Evolutionary conservation across 2,329 filamentous ascomycete species (phyloP), one percentile per base, ranked within the genome.

Genomic region (Remersonia thermophila): DNA sequence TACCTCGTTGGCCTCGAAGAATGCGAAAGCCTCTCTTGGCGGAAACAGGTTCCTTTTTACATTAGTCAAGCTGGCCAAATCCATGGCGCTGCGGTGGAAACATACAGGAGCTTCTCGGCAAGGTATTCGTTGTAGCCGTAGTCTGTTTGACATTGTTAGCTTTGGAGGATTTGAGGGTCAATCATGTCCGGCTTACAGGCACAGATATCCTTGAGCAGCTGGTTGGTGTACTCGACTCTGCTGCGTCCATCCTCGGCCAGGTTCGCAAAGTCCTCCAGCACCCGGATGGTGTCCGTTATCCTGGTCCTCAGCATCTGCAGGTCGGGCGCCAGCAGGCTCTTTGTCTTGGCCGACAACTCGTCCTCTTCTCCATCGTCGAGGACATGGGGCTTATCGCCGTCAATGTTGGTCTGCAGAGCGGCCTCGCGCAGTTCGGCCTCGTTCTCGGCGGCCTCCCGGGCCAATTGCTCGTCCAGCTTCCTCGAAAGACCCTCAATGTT

Each of bases 1-100:
- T 11, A 46, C 86, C 63, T 98, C 91, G 76, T 98, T 98, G 51
- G 89, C 89, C 63, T 98, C 91, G 64, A 98, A 96, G 63, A 98
- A 98, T 37, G 87, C 87, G 50, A 96, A 93, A 0, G 91, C 91
- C 63, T 98, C 91, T 50, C 81, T 79, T 0, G 91, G 84, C 1
- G 86, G 77, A 63, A 98, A 96, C 6, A 98, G 76, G 53, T 81
- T 80, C 64, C 45, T 47, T 17, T 12, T 27, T 18, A 10, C 9
- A 14, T 38, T 45, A 6, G 45, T 37, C 4, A 10, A 25, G 20
- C 26, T 39, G 17, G 13, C 12, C 20, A 23, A 10, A 6, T 1
- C 7, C 3, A 7, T n/a, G 3, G 9, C 14, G 16, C 10, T 9
- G 15, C n/a, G n/a, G n/a, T n/a, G n/a, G n/a, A n/a, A 8, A 40